A percentile compares a stretch with the other conserved stretches of the same genome.
Conservation (phyloP, 73 alveolate species). For the Paramecium bursaria region DNA sequence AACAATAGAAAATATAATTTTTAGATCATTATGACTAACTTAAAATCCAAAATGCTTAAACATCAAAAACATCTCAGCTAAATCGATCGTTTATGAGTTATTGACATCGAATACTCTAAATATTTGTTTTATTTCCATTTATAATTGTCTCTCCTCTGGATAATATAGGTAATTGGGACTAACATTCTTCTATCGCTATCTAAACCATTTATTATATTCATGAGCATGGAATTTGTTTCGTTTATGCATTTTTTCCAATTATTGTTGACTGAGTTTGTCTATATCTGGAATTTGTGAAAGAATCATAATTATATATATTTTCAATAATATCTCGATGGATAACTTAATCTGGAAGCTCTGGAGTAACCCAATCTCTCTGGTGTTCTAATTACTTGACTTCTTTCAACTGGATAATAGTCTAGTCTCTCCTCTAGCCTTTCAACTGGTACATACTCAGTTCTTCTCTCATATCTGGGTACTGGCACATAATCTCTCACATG, state of each 20-base stretch:
- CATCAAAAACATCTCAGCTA: conserved; percentile 14
- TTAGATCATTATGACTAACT: neutral
- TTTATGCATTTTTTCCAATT: too few species aligned
- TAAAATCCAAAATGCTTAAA: conserved; percentile 42
- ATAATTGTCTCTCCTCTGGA: conserved; percentile 14
- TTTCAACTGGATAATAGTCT: conserved; percentile 60
- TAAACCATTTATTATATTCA: conserved; percentile 37
- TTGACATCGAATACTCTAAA: conserved; percentile 42
- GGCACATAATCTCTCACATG: conserved; percentile 69
- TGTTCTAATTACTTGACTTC: conserved; percentile 13
- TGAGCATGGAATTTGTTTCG: conserved; percentile 2
- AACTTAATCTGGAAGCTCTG: conserved; percentile 33
- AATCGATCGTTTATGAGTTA: conserved; percentile 1
- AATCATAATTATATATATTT: too few species aligned
- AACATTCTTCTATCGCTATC: conserved; percentile 25
- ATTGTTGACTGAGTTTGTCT: too few species aligned
- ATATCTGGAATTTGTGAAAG: too few species aligned
- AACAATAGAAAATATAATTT: neutral
- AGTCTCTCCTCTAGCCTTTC: conserved; percentile 60
- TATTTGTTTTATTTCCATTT: conserved; percentile 60
- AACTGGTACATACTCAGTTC: conserved; percentile 68
- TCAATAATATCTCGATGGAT: conserved; percentile 61
- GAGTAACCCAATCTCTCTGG: conserved; percentile 29
- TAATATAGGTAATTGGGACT: conserved; percentile 40
- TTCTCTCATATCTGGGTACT: conserved; percentile 65